Base-by-base conservation (phyloP, 148 eudicot genomes). In the Camellia lanceoleosa region DNA sequence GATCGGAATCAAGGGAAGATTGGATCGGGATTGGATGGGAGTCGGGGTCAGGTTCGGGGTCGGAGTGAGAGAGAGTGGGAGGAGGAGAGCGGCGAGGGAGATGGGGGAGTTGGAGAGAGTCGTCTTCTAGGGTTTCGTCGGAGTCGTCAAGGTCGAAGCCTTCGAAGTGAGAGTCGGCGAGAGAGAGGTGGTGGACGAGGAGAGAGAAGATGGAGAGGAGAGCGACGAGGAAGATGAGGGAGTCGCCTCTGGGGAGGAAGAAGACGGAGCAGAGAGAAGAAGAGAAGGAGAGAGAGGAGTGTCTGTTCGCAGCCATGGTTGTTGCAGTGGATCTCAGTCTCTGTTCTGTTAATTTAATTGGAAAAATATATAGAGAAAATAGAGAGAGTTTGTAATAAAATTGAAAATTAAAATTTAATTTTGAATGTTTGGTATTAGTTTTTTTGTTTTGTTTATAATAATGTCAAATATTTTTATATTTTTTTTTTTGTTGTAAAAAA, bases 121-220 rank as follows among this genome's bases (percentile, higher is more conserved):
- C 89, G 38, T 87, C 90, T 75, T 81, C 89, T 68, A 84, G 78
- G 19, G 83, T 79, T 49, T 88, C 94, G 75, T 90, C 91, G 74
- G 38, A 30, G 38, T 88, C 81, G 46, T 87, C 75, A 88, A 80
- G 77, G 88, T 77, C 80, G 89, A 73, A 79, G 85, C 76, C 91
- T 67, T 89, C 91, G 82, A 89, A 86, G 80, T 84, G 86, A 76
- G 89, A 60, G 74, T 66, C 58, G 66, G 67, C 60, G 80, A 82
- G 80, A 67, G 85, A 70, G 82, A 84, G 87, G 70, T 56, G 86
- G 82, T 82, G 86, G 83, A 86, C 74, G 86, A 91, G 86, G 80
- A 89, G 86, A 71, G 91, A 83, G 82, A 83, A 64, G 78, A 89
- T 77, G 75, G 85, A 84, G 77, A 82, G 83, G 73, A 89, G 76